Base-by-base conservation (phyloP, 2,329 filamentous ascomycete genomes). In the Pseudogymnoascus destructans region DNA sequence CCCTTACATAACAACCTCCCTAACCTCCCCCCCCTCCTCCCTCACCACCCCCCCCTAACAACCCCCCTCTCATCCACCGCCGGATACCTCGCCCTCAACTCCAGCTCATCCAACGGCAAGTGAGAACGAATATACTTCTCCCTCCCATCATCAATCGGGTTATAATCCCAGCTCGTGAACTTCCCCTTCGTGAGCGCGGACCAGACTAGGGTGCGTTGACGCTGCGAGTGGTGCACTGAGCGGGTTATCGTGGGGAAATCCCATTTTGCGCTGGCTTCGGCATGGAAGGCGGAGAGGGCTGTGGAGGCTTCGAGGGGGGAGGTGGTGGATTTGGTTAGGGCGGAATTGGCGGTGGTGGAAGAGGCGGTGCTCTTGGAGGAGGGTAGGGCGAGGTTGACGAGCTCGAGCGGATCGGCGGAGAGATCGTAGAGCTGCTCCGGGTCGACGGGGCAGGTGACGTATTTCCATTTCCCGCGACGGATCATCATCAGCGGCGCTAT, bases 401-500 rank as follows among this genome's bases (percentile, higher is more conserved):
- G 72, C 73, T 95, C 89, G 32, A 82, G 73, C 0, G 89, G 89
- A 67, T 96, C 91, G 17, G 75, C 71, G 46, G 77, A 75, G 5
- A 96, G 76, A 72, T 96, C 87, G 76, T 83, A 96, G 10, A 96
- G 79, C 73, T 93, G 89, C 27, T 87, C 84, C 30, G 86, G 84
- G 68, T 96, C 91, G 19, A 84, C 85, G 5, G 90, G 84, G 66
- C 89, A 95, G 62, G 81, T 89, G 63, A 93, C 83, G 71, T 90
- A 95, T 76, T 96, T 96, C 89, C 89, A 96, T 52, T 80, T 78
- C 7, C 89, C 89, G 58, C 89, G 85, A 59, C 87, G 84, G 68
- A 96, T 96, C 91, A 96, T 96, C 78, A 95, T 89, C 59, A 95
- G 80, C 1, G 91, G 91, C 3, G 87, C 84, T 59, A 95, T 78